These are phyloP conservation scores for Elsinoe fawcettii DNA, from an alignment of 2,329 filamentous ascomycete genomes.

Conservation along the genomic window DNA sequence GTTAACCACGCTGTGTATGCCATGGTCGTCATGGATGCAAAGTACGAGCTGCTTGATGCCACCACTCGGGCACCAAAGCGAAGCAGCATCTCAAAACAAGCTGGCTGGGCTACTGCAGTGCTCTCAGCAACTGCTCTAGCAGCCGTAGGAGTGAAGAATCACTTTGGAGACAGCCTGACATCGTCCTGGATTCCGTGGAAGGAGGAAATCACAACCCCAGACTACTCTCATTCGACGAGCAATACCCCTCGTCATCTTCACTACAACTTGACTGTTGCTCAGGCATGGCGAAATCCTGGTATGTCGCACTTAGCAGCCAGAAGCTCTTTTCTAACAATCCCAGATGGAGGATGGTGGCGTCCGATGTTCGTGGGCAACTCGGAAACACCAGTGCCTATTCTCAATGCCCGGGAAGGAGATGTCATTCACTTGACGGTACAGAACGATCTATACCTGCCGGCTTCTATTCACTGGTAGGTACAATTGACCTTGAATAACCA, in stretches of 20 bases:
- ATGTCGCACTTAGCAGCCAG: background rate
- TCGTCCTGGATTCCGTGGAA: background rate
- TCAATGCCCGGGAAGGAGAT: slow-evolving; percentile 20
- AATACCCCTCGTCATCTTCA: background rate
- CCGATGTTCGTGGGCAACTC: slow-evolving; percentile 20
- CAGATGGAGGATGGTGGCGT: slow-evolving; percentile 20
- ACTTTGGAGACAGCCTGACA: background rate
- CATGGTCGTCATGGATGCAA: background rate
- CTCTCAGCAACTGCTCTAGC: background rate
- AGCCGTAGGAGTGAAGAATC: background rate
- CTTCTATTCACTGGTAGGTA: slow-evolving; percentile 17
- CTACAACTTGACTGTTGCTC: slow-evolving; percentile 18
- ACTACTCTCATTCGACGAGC: background rate
- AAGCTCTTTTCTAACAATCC: background rate
- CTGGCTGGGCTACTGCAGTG: background rate
- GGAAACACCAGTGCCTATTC: slow-evolving; percentile 19
- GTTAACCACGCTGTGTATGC: too few species aligned
- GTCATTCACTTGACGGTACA: slow-evolving; percentile 19
- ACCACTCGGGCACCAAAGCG: background rate
- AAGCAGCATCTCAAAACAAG: background rate
- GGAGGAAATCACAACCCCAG: background rate
- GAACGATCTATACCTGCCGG: slow-evolving; percentile 18
- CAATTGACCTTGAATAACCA: background rate
- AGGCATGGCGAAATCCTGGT: slow-evolving; percentile 19
- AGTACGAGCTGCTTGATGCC: background rate